Evolutionary conservation across 208 protist species (phyloP).

Genomic region (Leishmania arabica): DNA sequence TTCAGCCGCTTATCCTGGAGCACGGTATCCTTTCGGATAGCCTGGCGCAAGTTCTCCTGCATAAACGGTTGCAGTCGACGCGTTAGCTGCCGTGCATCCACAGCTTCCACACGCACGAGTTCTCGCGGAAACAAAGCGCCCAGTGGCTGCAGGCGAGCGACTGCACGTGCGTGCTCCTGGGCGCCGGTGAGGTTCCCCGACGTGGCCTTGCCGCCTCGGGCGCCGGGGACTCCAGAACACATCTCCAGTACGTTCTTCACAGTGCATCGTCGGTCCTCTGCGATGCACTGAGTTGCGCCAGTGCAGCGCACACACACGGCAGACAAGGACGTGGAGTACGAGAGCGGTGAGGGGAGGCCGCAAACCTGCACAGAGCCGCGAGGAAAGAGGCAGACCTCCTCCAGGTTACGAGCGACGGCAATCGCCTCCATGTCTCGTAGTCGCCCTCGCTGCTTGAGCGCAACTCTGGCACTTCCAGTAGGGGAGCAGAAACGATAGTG

Average conservation of each 20-base stretch:
- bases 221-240: background rate
- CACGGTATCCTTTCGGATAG: slow-evolving; percentile 48
- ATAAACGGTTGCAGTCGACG: slow-evolving; percentile 31
- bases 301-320: slow-evolving; percentile 18
- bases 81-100: slow-evolving; percentile 23
- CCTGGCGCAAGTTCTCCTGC: slow-evolving; percentile 36
- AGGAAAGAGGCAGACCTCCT: slow-evolving; percentile 16
- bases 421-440: slow-evolving; percentile 4
- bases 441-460: background rate
- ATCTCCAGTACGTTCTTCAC: background rate
- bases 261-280: background rate
- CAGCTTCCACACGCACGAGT: slow-evolving; percentile 19
- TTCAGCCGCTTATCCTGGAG: slow-evolving; percentile 79
- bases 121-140: slow-evolving; percentile 16
- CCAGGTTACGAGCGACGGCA: background rate
- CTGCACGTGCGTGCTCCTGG: no score
- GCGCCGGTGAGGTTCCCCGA: background rate
- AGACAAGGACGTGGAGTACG: slow-evolving; percentile 18
- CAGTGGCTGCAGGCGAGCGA: background rate
- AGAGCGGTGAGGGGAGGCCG: slow-evolving; percentile 17
- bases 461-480: background rate
- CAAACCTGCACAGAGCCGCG: slow-evolving; percentile 9
- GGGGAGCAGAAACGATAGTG: slow-evolving; percentile 12
- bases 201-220: background rate
- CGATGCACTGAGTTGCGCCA: background rate